These are phyloP conservation scores for Quercus agrifolia DNA, from an alignment of 306 rosid genomes.

Conservation along the genomic window DNA sequence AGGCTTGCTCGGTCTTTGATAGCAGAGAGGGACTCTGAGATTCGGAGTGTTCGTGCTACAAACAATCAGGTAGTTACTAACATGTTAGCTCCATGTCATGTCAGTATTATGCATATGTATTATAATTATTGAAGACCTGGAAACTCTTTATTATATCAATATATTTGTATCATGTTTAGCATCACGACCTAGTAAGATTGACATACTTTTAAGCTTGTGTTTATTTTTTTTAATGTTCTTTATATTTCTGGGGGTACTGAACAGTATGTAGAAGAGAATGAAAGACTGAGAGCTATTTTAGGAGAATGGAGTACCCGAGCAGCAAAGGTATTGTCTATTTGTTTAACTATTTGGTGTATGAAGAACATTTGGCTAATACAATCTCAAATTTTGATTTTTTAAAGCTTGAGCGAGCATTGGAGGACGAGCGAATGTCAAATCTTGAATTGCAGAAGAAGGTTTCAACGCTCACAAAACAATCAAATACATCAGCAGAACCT, in stretches of 20 bases:
- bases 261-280: conserved; percentile 98
- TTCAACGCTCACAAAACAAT: conserved; percentile 26
- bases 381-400: not conserved
- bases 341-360: not conserved
- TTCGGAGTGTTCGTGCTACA: conserved; percentile 71
- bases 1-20: conserved; percentile 93
- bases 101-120: not conserved
- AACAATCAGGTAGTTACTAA: conserved; percentile 67
- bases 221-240: not conserved
- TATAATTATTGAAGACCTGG: not conserved
- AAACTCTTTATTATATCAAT: not conserved
- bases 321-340: conserved; percentile 68
- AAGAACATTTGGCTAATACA: not conserved
- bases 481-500: conserved; percentile 29
- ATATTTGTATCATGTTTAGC: not conserved
- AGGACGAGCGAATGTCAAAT: conserved; percentile 46
- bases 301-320: conserved; percentile 98
- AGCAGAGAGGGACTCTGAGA: conserved; percentile 89
- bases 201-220: not conserved
- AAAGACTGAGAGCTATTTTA: conserved; percentile 87
- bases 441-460: conserved; percentile 56
- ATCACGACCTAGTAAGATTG: not conserved
- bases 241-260: not conserved
- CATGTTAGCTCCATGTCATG: not conserved
- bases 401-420: conserved; percentile 61